Evolutionary conservation across 75 land plant genomes (phyloP).

Genomic region (Pinus taeda): DNA sequence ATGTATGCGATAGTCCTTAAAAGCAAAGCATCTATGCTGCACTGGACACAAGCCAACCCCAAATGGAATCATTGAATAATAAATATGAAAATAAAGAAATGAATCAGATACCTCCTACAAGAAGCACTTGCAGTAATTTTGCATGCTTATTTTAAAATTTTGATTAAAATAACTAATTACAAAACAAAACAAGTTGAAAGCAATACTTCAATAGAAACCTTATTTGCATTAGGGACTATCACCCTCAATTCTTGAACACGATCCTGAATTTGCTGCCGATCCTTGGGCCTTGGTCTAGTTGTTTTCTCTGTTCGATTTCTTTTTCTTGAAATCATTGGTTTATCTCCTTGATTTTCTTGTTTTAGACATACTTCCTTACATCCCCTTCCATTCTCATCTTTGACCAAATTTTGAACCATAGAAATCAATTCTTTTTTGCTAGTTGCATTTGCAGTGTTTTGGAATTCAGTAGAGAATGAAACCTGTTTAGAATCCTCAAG

Average conservation of each 20-base stretch:
- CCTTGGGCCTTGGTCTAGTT: conserved; percentile 76
- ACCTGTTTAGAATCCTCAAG: not conserved
- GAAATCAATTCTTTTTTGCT: not conserved
- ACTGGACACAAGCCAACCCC: conserved; percentile 33
- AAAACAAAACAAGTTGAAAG: not conserved
- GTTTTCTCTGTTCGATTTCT: conserved; percentile 65
- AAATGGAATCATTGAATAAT: not conserved
- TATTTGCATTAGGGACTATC: conserved; percentile 71
- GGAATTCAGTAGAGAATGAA: conserved; percentile 3
- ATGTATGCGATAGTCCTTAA: conserved; percentile 70
- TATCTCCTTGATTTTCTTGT: conserved; percentile 30
- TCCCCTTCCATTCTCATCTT: conserved; percentile 7
- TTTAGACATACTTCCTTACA: conserved; percentile 8
- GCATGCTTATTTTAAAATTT: not conserved
- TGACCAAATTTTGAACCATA: conserved; percentile 10
- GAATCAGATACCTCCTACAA: not conserved
- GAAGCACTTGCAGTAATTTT: not conserved
- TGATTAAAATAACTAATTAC: not conserved
- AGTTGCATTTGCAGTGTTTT: conserved; percentile 2
- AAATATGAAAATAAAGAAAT: conserved; percentile 1
- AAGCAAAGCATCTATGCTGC: conserved; percentile 77
- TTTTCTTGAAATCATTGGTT: conserved; percentile 29
- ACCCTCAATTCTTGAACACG: conserved; percentile 65
- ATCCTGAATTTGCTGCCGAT: conserved; percentile 84
- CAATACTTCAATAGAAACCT: conserved; percentile 31